Conservation (phyloP, 495 filamentous ascomycete genomes). For the Amorphotheca resinae region DNA sequence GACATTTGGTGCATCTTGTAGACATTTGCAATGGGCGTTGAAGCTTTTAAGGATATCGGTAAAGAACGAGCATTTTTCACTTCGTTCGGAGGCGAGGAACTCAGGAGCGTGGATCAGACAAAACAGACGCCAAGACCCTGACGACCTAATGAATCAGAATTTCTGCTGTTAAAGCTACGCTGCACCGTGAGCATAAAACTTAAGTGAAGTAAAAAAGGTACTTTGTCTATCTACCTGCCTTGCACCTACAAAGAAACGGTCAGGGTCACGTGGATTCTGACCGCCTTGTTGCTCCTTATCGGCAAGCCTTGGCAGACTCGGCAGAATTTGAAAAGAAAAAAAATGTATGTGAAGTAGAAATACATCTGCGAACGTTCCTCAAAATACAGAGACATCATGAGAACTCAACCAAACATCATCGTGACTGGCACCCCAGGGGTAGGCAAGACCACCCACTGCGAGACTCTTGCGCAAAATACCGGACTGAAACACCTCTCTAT, state of each 20-base stretch:
- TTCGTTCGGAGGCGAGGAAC: constrained; percentile 6
- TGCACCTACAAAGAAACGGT: too few relatives aligned
- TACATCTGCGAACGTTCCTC: not conserved
- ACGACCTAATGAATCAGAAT: too few relatives aligned
- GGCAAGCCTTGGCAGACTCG: not conserved
- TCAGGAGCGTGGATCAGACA: constrained; percentile 17
- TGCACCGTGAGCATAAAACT: too few relatives aligned
- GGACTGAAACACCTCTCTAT: constrained; percentile 77
- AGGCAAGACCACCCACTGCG: constrained; percentile 84
- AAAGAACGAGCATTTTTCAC: constrained; percentile 13
- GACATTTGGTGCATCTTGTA: constrained; percentile 18
- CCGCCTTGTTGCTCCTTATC: not conserved
- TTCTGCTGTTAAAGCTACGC: too few relatives aligned
- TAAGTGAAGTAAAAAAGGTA: too few relatives aligned
- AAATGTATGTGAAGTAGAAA: not conserved
- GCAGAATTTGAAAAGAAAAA: not conserved
- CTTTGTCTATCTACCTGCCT: too few relatives aligned
- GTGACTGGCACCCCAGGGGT: constrained; percentile 92
- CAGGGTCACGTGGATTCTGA: not conserved
- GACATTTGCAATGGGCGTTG: constrained; percentile 14
- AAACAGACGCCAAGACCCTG: too few relatives aligned
- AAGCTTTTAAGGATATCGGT: constrained; percentile 17
- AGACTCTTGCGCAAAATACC: constrained; percentile 57
- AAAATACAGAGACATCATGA: constrained; percentile 6
- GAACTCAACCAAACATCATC: constrained; percentile 69